These are phyloP conservation scores for Echria macrotheca DNA, from an alignment of 495 filamentous ascomycete species.

Conservation along the genomic window DNA sequence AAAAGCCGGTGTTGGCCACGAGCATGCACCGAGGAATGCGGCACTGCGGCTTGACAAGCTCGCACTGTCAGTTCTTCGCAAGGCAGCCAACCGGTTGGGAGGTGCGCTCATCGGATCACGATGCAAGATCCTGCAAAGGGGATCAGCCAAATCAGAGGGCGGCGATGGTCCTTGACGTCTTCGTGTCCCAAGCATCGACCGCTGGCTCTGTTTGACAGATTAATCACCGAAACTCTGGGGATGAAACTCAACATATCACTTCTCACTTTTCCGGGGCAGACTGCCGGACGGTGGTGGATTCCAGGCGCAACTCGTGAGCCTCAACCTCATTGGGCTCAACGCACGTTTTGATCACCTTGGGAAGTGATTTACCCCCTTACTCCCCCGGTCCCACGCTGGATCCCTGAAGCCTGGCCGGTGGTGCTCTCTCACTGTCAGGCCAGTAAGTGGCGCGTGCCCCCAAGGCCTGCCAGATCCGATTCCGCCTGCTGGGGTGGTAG, in stretches of 20 bases:
- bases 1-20: no score
- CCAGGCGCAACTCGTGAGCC: neutral
- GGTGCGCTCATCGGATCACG: neutral
- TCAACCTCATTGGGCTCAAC: neutral
- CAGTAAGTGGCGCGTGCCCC: no score
- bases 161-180: no score
- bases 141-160: slow-evolving; percentile 9
- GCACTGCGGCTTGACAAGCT: no score
- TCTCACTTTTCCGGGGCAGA: slow-evolving; percentile 2
- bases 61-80: no score
- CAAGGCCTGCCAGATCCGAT: neutral
- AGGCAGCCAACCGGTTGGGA: no score
- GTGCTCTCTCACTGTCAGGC: no score
- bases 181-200: slow-evolving; percentile 1
- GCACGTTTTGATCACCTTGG: slow-evolving; percentile 1
- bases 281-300: neutral
- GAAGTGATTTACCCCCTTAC: slow-evolving; percentile 1
- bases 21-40: no score
- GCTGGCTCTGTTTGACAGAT: neutral
- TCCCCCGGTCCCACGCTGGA: neutral
- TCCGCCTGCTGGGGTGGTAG: neutral
- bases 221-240: slow-evolving; percentile 3
- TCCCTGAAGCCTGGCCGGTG: neutral
- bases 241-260: slow-evolving; percentile 3
- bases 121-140: slow-evolving; percentile 8